Evolutionary conservation across 495 filamentous ascomycete genomes (phyloP).

Genomic region (Aspergillus carlsbadensis): DNA sequence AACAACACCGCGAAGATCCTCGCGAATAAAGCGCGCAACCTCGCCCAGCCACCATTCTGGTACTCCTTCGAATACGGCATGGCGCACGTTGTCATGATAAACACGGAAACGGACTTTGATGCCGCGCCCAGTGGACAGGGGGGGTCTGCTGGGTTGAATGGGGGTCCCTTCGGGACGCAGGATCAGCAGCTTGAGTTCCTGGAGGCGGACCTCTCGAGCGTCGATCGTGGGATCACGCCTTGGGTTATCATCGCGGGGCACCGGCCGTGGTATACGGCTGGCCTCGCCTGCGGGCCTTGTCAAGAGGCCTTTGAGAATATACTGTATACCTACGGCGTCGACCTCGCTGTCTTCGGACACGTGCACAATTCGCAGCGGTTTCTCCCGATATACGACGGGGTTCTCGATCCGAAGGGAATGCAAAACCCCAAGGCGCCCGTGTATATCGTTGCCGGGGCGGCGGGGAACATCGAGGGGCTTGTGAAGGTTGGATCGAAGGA

Average conservation of each 20-base stretch:
- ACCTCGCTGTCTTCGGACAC: constrained; percentile 61
- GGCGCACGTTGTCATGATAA: constrained; percentile 55
- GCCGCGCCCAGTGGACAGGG: constrained; percentile 42
- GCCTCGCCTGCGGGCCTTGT: constrained; percentile 48
- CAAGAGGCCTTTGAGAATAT: constrained; percentile 57
- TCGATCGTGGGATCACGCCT: constrained; percentile 52
- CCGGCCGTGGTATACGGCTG: constrained; percentile 57
- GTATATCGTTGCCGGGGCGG: constrained; percentile 53
- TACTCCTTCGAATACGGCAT: constrained; percentile 65
- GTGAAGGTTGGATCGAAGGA: constrained; percentile 38
- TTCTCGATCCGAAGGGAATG: constrained; percentile 46
- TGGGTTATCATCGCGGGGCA: constrained; percentile 62
- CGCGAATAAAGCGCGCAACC: constrained; percentile 45
- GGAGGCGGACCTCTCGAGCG: constrained; percentile 44
- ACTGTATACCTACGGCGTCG: constrained; percentile 59
- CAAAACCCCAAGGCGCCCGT: constrained; percentile 53
- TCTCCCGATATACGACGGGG: constrained; percentile 40
- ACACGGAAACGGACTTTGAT: constrained; percentile 57
- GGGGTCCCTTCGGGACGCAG: constrained; percentile 50
- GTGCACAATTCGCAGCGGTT: constrained; percentile 58
- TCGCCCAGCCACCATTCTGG: constrained; percentile 62
- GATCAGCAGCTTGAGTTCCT: constrained; percentile 43
- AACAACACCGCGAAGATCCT: constrained; percentile 44
- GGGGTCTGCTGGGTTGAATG: constrained; percentile 45
- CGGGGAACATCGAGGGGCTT: constrained; percentile 48